Evolutionary conservation across 2,329 filamentous ascomycete genomes (phyloP).

Genomic region (Microdochium trichocladiopsis): DNA sequence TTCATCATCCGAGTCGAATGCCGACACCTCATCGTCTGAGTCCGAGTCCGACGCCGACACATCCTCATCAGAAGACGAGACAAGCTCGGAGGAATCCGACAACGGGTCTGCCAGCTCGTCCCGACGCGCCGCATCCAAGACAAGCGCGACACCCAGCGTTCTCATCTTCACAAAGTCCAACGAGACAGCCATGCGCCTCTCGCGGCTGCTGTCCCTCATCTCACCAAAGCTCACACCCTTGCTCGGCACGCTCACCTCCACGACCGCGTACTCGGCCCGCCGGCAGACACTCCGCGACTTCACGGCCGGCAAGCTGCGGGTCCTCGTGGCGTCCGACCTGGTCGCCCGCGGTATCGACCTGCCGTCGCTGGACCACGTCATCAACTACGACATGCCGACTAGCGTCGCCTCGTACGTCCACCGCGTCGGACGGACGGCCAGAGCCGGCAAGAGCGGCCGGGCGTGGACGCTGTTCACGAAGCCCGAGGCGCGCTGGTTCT

Average conservation of each 20-base stretch:
- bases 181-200: conserved; percentile 80
- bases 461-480: conserved; percentile 85
- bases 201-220: conserved; percentile 66
- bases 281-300: conserved; percentile 64
- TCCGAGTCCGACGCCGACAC: conserved; percentile 26
- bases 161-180: conserved; percentile 90
- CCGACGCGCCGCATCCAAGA: conserved; percentile 2
- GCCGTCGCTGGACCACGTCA: conserved; percentile 68
- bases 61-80: conserved; percentile 23
- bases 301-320: conserved; percentile 51
- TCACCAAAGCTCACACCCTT: conserved; percentile 47
- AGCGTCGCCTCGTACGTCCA: conserved; percentile 83
- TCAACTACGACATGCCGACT: conserved; percentile 89
- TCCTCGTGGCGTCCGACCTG: conserved; percentile 89
- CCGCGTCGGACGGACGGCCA: conserved; percentile 82
- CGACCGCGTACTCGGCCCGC: conserved; percentile 64
- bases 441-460: conserved; percentile 66
- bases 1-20: conserved; percentile 15
- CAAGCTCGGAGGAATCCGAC: conserved; percentile 17
- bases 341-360: conserved; percentile 87
- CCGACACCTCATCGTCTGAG: conserved; percentile 12
- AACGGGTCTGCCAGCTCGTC: conserved; percentile 6
- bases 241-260: conserved; percentile 69
- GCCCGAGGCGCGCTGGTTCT: conserved; percentile 86
- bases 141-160: conserved; percentile 33